A percentile compares a stretch with the other conserved stretches of the same genome.
These are phyloP conservation scores for Amorphotheca resinae DNA, from an alignment of 495 filamentous ascomycete species.

Conservation along the genomic window DNA sequence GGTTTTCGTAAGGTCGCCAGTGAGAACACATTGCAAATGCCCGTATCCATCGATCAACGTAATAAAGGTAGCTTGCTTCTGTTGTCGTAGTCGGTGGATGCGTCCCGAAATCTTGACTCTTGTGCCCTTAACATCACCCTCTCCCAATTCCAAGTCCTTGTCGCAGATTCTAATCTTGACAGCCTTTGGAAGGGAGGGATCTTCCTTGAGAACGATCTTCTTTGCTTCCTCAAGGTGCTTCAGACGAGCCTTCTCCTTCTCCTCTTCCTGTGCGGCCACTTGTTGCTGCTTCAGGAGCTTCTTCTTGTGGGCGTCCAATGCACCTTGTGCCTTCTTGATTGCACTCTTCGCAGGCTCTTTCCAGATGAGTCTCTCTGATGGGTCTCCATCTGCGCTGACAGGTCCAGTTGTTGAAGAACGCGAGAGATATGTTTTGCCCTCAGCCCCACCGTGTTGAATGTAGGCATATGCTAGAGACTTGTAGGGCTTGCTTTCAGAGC, in stretches of 20 bases:
- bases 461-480: conserved; percentile 70
- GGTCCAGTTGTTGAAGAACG: conserved; percentile 57
- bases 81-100: conserved; percentile 70
- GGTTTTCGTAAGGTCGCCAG: conserved; percentile 74
- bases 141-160: conserved; percentile 57
- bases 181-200: conserved; percentile 65
- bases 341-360: conserved; percentile 74
- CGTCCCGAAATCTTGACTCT: conserved; percentile 75
- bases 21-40: conserved; percentile 76
- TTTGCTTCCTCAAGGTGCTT: conserved; percentile 70
- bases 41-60: conserved; percentile 84
- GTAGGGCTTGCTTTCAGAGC: conserved; percentile 61
- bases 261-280: conserved; percentile 53
- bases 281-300: conserved; percentile 62
- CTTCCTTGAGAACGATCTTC: conserved; percentile 70
- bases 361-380: conserved; percentile 45
- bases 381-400: conserved; percentile 47
- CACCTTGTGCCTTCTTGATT: conserved; percentile 66
- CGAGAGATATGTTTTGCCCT: conserved; percentile 48
- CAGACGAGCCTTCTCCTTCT: conserved; percentile 53
- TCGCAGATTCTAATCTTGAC: conserved; percentile 60
- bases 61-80: conserved; percentile 83
- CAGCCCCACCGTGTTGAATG: conserved; percentile 51
- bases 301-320: conserved; percentile 61
- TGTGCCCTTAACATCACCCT: conserved; percentile 50